These are phyloP conservation scores for Paxillus ammoniavirescens DNA, from an alignment of 768 basidiomycete species.

Conservation along the genomic window DNA sequence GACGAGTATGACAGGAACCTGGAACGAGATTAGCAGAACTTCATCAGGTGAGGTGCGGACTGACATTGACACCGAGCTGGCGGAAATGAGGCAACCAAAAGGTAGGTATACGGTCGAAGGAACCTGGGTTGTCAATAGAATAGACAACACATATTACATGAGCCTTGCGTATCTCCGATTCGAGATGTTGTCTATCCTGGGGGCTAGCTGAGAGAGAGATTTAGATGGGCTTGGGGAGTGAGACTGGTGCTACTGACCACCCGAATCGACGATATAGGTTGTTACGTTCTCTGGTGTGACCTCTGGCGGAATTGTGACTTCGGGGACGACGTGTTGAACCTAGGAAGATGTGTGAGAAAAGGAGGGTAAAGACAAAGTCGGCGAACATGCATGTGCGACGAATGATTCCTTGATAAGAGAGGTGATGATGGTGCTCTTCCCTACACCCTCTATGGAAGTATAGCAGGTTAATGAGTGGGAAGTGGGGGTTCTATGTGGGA, in stretches of 20 bases:
- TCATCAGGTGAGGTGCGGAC: constrained; percentile 18
- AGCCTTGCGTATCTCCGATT: constrained; percentile 93
- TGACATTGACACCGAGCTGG: constrained; percentile 91
- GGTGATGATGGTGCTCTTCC: constrained; percentile 96
- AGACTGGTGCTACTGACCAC: constrained; percentile 54
- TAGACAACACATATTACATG: constrained; percentile 99
- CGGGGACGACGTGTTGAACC: constrained; percentile 95
- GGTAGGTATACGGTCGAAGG: constrained; percentile 96
- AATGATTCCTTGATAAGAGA: constrained; percentile 96
- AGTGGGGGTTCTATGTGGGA: constrained; percentile 10
- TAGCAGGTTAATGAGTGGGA: neutral
- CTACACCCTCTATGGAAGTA: constrained; percentile 76
- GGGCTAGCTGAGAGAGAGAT: constrained; percentile 60
- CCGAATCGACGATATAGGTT: constrained; percentile 96
- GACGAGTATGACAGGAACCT: constrained; percentile 96
- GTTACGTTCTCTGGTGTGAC: constrained; percentile 98
- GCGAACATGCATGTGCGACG: constrained; percentile 71
- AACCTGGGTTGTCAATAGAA: constrained; percentile 92
- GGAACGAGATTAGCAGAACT: constrained; percentile 7
- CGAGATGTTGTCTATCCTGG: constrained; percentile 83
- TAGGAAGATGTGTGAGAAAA: constrained; percentile 29
- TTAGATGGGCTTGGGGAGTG: constrained; percentile 2
- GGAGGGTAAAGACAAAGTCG: neutral
- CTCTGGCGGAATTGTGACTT: constrained; percentile 97
- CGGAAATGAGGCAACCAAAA: constrained; percentile 97